phyloP scores from a whole-genome alignment of 306 rosid species.

The Sphenostylis stenocarpa region DNA sequence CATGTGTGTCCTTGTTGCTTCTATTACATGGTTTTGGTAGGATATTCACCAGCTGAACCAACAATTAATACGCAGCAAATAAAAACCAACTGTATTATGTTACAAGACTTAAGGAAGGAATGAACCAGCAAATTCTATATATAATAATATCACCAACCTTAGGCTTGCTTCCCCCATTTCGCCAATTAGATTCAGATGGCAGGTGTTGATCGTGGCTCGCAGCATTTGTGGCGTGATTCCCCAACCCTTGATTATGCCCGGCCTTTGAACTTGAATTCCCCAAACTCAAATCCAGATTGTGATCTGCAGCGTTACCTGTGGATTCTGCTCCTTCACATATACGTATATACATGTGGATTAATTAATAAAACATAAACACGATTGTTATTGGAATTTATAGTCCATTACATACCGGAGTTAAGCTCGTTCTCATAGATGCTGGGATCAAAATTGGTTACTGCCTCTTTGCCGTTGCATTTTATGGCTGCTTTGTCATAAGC shows the following conservation, averaged over 20 bases:
- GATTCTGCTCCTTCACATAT: conserved; percentile 37
- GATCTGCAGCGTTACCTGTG: conserved; percentile 42
- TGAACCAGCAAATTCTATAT: background rate
- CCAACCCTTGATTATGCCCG: background rate
- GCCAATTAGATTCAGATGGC: conserved; percentile 40
- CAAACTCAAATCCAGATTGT: conserved; percentile 71
- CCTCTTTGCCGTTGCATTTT: conserved; percentile 95
- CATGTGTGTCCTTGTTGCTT: conserved; percentile 38
- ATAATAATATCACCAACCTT: conserved; percentile 40
- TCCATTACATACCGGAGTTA: conserved; percentile 56
- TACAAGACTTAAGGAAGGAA: background rate
- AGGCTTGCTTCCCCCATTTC: conserved; percentile 37
- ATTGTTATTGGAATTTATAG: background rate
- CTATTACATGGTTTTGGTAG: conserved; percentile 42
- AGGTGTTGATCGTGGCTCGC: conserved; percentile 33
- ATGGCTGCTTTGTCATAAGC: conserved; percentile 99
- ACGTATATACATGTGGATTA: background rate
- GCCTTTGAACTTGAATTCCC: conserved; percentile 60
- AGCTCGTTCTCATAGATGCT: conserved; percentile 85
- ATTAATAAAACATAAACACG: background rate
- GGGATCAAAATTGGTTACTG: conserved; percentile 99
- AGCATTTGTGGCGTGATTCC: conserved; percentile 38
- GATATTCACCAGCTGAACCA: conserved; percentile 40
- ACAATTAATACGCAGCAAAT: background rate
- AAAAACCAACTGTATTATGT: background rate